Evolutionary conservation across 139 green algal genomes (phyloP).

Genomic region (Chlorella ohadii): DNA sequence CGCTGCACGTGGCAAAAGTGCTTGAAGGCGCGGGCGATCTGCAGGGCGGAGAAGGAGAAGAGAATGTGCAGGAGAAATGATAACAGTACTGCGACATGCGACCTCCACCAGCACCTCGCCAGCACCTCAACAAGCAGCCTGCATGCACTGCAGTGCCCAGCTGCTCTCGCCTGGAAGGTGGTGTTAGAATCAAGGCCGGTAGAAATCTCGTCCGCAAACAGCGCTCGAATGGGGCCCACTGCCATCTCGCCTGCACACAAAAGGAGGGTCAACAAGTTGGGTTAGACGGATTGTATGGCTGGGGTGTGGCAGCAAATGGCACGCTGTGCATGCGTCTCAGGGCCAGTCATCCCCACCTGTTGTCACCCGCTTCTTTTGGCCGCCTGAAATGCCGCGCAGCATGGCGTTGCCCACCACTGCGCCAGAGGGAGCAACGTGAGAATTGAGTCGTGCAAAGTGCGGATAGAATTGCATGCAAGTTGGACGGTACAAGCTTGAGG

Average conservation of each 20-base stretch:
- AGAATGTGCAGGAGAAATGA: too few species aligned
- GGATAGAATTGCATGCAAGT: too few species aligned
- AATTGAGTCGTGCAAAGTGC: too few species aligned
- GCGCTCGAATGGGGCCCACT: slow-evolving; percentile 53
- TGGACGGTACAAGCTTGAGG: too few species aligned
- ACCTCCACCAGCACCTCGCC: too few species aligned
- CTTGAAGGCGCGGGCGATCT: not conserved
- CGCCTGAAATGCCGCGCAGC: slow-evolving; percentile 62
- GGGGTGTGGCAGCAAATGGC: too few species aligned
- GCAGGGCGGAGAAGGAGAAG: too few species aligned
- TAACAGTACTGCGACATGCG: too few species aligned
- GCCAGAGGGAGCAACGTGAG: not conserved
- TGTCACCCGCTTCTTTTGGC: slow-evolving; percentile 76
- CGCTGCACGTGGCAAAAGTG: not conserved
- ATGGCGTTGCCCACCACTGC: slow-evolving; percentile 71
- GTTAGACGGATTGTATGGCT: too few species aligned
- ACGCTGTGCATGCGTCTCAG: too few species aligned
- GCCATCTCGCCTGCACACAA: slow-evolving; percentile 57
- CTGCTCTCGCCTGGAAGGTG: slow-evolving; percentile 45
- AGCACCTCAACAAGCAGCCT: too few species aligned
- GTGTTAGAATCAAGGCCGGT: slow-evolving; percentile 69
- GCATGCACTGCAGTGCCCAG: not conserved
- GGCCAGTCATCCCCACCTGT: slow-evolving; percentile 23
- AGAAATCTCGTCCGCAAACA: slow-evolving; percentile 72
- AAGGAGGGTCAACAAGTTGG: too few species aligned